Percentiles rank a stretch among this genome's conserved stretches.
Evolutionary conservation across 2,329 filamentous ascomycete genomes (phyloP).

Genomic region (Dactylonectria macrodidyma): DNA sequence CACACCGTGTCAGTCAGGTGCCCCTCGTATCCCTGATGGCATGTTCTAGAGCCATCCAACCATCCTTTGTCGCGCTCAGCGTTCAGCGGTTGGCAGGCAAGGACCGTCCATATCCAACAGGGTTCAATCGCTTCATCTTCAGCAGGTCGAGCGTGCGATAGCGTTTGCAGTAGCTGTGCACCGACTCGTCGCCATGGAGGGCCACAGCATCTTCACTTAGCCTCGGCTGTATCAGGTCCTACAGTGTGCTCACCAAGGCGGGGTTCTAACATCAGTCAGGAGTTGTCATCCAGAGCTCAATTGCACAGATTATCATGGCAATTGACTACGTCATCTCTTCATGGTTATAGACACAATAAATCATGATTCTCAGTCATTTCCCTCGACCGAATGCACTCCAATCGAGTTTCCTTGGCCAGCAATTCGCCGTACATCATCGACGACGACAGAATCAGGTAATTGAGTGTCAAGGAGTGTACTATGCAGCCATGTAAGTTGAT

Average conservation of each 20-base stretch:
- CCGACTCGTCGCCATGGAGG: slow-evolving; percentile 19
- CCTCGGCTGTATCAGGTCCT: slow-evolving; percentile 12
- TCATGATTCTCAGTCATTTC: slow-evolving; percentile 1
- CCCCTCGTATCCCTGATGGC: slow-evolving; percentile 23
- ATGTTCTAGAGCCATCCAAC: slow-evolving; percentile 40
- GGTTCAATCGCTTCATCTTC: not conserved
- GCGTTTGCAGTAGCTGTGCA: slow-evolving; percentile 5
- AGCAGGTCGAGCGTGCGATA: not conserved
- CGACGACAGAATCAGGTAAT: not conserved
- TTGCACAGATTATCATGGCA: not conserved
- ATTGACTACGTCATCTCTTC: not conserved
- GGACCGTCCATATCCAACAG: not conserved
- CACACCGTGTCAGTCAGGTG: slow-evolving; percentile 20
- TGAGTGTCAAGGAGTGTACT: not conserved
- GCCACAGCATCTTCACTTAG: slow-evolving; percentile 31
- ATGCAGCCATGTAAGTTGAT: slow-evolving; percentile 48
- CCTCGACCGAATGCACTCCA: not conserved
- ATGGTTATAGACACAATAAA: not conserved
- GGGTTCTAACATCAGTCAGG: not conserved
- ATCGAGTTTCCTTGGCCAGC: not conserved
- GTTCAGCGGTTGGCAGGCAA: not conserved
- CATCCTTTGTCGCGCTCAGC: slow-evolving; percentile 1
- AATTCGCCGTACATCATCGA: not conserved
- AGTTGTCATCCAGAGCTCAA: not conserved
- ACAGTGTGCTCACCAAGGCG: slow-evolving; percentile 10